A percentile compares a stretch with the other conserved stretches of the same genome.
Evolutionary conservation across 345 rosid genomes (phyloP).

Genomic region (Xanthoceras sorbifolium): DNA sequence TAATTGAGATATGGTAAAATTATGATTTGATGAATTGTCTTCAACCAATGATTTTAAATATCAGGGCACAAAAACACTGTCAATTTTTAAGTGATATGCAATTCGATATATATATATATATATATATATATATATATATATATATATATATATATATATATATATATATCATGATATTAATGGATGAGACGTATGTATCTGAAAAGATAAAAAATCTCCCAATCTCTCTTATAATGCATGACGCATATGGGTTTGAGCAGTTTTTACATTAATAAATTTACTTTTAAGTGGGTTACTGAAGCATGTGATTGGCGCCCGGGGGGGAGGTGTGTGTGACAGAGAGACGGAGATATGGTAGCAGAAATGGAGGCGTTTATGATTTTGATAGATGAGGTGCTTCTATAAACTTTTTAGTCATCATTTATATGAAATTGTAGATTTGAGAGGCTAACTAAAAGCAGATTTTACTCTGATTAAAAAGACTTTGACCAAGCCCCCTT

Average conservation of each 20-base stretch:
- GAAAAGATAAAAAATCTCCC: no score
- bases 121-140: no score
- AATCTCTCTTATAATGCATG: not conserved
- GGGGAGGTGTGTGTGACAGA: no score
- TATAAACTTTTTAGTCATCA: not conserved
- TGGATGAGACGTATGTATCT: not conserved
- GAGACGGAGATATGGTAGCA: conserved; percentile 8
- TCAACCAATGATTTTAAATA: not conserved
- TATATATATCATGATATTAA: no score
- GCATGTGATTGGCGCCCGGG: no score
- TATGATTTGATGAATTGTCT: not conserved
- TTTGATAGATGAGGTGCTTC: not conserved
- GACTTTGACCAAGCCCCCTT: not conserved
- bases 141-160: no score
- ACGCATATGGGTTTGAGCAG: not conserved
- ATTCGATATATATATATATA: no score
- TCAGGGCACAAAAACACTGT: not conserved
- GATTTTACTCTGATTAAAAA: not conserved
- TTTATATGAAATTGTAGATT: not conserved
- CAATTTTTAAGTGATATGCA: no score
- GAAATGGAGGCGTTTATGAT: conserved; percentile 13
- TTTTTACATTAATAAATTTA: not conserved
- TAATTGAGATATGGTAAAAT: not conserved
- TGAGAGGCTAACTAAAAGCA: not conserved
- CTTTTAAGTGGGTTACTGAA: not conserved